Conservation (phyloP, 176 grass and related monocot species). For the Rhipidocladum racemiflorum region DNA sequence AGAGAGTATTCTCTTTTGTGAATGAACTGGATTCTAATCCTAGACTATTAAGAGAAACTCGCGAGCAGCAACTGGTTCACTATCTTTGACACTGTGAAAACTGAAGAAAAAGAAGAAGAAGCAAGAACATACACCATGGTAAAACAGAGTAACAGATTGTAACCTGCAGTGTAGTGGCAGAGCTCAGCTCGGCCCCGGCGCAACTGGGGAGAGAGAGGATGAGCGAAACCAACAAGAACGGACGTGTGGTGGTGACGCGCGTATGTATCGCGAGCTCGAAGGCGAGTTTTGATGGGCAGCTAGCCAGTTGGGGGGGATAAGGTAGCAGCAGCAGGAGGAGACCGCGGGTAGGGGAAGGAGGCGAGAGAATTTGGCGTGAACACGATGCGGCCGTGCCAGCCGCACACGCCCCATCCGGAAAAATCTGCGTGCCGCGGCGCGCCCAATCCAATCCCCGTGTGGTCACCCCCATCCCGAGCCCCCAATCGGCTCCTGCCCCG, state of each 20-base stretch:
- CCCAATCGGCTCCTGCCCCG: not conserved
- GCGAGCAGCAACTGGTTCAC: not conserved
- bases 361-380: slow-evolving; percentile 31
- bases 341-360: not conserved
- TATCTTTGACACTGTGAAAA: not conserved
- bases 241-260: not conserved
- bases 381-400: slow-evolving; percentile 46
- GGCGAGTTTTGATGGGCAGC: not conserved
- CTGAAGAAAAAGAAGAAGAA: not conserved
- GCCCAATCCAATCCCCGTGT: slow-evolving; percentile 19
- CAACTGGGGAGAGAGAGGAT: not conserved
- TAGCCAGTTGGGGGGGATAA: slow-evolving; percentile 31
- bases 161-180: not conserved
- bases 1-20: too few relatives aligned
- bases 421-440: slow-evolving; percentile 19
- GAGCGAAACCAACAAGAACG: not conserved
- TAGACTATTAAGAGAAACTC: not conserved
- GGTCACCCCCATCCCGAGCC: slow-evolving; percentile 5
- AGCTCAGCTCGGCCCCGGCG: not conserved
- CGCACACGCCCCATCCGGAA: slow-evolving; percentile 66
- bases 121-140: not conserved
- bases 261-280: not conserved
- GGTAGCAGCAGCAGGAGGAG: not conserved
- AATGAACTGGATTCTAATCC: not conserved
- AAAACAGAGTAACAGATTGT: not conserved